These are phyloP conservation scores for Fusarium sp. DNA, from an alignment of 2,329 filamentous ascomycete species.

Conservation along the genomic window DNA sequence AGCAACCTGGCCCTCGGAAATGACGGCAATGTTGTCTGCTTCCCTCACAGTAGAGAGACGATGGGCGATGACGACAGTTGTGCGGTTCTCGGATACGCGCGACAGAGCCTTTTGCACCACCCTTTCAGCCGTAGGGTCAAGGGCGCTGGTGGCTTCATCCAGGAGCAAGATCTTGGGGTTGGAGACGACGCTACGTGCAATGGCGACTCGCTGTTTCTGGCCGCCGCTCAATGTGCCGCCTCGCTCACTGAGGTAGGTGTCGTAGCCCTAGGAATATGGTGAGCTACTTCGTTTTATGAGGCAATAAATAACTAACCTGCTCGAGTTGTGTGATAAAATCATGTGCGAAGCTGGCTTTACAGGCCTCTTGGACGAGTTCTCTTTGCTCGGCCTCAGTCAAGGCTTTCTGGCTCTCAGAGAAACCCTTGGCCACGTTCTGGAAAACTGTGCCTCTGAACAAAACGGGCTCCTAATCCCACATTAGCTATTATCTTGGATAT, in stretches of 20 bases:
- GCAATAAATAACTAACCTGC: background rate
- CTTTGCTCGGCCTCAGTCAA: slow-evolving; percentile 9
- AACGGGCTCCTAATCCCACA: slow-evolving; percentile 37
- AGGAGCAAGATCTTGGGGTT: slow-evolving; percentile 73
- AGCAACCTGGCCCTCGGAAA: slow-evolving; percentile 35
- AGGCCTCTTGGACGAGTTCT: slow-evolving; percentile 33
- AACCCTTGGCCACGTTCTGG: slow-evolving; percentile 46
- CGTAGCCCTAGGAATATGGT: slow-evolving; percentile 29
- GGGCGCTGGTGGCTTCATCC: slow-evolving; percentile 76
- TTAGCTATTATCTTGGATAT: background rate
- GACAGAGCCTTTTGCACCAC: slow-evolving; percentile 69
- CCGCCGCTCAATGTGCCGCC: slow-evolving; percentile 62
- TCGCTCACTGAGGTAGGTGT: slow-evolving; percentile 44
- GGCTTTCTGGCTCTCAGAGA: slow-evolving; percentile 32
- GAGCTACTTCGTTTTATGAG: background rate
- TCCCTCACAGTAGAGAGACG: slow-evolving; percentile 57
- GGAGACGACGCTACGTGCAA: slow-evolving; percentile 74
- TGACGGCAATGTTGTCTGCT: slow-evolving; percentile 49
- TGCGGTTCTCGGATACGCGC: slow-evolving; percentile 66
- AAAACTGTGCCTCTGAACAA: slow-evolving; percentile 50
- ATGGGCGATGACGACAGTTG: slow-evolving; percentile 75
- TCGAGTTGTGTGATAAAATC: slow-evolving; percentile 44
- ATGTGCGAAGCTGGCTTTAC: slow-evolving; percentile 43
- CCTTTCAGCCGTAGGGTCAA: slow-evolving; percentile 57
- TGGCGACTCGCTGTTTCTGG: slow-evolving; percentile 75